These are phyloP conservation scores for Trichoderma arundinaceum DNA, from an alignment of 2,329 filamentous ascomycete genomes.

Conservation along the genomic window DNA sequence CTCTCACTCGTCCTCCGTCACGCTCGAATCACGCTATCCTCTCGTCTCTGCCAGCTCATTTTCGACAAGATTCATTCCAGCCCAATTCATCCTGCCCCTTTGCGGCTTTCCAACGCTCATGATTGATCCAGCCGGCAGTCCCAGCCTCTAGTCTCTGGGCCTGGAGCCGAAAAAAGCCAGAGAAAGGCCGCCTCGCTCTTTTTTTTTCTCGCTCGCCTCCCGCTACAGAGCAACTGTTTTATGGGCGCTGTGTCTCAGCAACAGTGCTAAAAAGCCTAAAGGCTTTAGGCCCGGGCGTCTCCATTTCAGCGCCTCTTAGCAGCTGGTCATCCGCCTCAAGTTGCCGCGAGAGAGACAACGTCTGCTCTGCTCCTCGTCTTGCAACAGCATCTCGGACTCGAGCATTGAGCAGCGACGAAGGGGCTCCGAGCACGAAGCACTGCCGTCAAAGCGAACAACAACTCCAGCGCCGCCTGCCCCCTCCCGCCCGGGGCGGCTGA, in stretches of 20 bases:
- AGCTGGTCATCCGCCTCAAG: constrained; percentile 23
- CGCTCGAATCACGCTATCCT: constrained; percentile 26
- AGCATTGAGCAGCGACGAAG: not conserved
- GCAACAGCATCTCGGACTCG: constrained; percentile 13
- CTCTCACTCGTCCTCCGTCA: constrained; percentile 1
- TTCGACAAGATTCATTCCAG: not conserved
- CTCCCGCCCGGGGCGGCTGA: constrained; percentile 4
- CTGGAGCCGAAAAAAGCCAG: constrained; percentile 1
- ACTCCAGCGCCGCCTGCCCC: not conserved
- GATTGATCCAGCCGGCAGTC: constrained; percentile 4
- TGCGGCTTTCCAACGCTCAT: constrained; percentile 16
- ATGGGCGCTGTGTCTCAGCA: constrained; percentile 8
- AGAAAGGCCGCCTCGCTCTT: not conserved
- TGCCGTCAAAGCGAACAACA: not conserved
- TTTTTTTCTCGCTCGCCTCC: not conserved
- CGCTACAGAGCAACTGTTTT: not conserved
- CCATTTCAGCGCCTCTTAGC: not conserved
- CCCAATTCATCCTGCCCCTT: not conserved
- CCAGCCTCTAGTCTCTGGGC: constrained; percentile 1
- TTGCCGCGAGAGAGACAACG: not conserved
- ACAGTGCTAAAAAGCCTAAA: constrained; percentile 29
- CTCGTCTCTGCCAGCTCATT: not conserved
- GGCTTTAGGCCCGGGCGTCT: not conserved
- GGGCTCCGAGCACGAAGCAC: not conserved
- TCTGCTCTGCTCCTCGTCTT: not conserved